Evolutionary conservation across 129 eudicot genomes (phyloP), one percentile per base, ranked within the genome.

Genomic region (Artemisia argyi): DNA sequence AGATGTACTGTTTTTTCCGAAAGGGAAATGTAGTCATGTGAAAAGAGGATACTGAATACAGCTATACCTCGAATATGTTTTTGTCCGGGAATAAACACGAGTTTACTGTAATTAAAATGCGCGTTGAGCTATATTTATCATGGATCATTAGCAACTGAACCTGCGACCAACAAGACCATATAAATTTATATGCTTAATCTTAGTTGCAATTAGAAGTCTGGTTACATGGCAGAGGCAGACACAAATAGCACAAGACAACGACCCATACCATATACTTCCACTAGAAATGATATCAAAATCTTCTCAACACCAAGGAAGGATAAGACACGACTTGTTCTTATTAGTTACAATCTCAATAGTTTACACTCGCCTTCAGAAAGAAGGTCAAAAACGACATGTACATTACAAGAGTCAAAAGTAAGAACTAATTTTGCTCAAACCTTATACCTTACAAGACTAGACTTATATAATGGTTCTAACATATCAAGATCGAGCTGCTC

Each of bases 401-500:
- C 65, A 77, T 61, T 65, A 69, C 61, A 77, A 51, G 12, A 61
- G 81, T 46, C 42, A 13, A 63, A 77, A 62, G 54, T 11, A 73
- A 70, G 60, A 77, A 77, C 72, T 71, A 76, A 63, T 65, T 53
- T 39, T 77, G 76, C 76, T 77, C 48, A 75, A 75, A 75, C 66
- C 61, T 47, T 48, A 60, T 54, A 75, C 61, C 20, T 16, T 54
- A 42, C 55, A 74, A 65, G 56, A 66, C 20, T 66, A 66, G 49
- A 53, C 63, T 22, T 66, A 44, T 55, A 18, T 44, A 48, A 75
- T 55, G 61, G 49, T 51, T 47, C 47, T 22, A 57, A 57, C 42
- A 67, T 35, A 7, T 85, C 18, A 83, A 54, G 85, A 20, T 10
- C 85, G 81, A 39, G 93, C 86, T 35, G 86, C 92, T 75, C 83